Base-by-base conservation (phyloP, 2,329 filamentous ascomycete species). In the Davidsoniella neocaledoniae region DNA sequence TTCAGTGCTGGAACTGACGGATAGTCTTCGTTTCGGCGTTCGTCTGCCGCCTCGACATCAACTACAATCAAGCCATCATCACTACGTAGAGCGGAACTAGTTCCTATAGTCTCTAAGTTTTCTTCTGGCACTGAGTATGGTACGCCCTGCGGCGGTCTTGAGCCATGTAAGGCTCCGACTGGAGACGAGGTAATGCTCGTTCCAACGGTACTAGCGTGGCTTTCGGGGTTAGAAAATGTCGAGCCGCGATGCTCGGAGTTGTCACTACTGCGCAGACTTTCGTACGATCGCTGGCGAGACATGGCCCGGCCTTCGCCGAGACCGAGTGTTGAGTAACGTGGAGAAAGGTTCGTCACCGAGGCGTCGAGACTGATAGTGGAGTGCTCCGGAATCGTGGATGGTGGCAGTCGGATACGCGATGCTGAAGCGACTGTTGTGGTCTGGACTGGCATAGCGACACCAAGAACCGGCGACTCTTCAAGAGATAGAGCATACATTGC, bases 51-150 rank as follows among this genome's bases (percentile, higher is more conserved):
- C 43, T 64, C 63, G 44, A 55, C 55, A 12, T 63, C 61, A 5
- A 66, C 63, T 2, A 62, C 63, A 21, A 67, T 66, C 17, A 65
- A 53, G 4, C 63, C 65, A 36, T 64, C 62, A 14, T 61, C 59
- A 29, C 36, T 48, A 7, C 12, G 16, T 7, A 43, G 26, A 17
- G 23, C 29, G 2, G 39, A 33, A 9, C 36, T 36, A 36, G 43
- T 16, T 12, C 37, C 36, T 4, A 45, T 9, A 25, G 43, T 25
- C 16, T 26, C 36, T 2, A 48, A 10, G 17, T 6, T n/a, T n/a
- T 43, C 40, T 42, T 49, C 39, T 14, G 40, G 47, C 7, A 49
- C 47, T 8, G 40, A 44, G 23, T 40, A 10, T 8, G 36, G 17
- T 2, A 38, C 23, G 41, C 33, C 40, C 5, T 25, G 36, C 5